Base-by-base conservation (phyloP, 2,329 filamentous ascomycete species). In the Colletotrichum cordylinicola region DNA sequence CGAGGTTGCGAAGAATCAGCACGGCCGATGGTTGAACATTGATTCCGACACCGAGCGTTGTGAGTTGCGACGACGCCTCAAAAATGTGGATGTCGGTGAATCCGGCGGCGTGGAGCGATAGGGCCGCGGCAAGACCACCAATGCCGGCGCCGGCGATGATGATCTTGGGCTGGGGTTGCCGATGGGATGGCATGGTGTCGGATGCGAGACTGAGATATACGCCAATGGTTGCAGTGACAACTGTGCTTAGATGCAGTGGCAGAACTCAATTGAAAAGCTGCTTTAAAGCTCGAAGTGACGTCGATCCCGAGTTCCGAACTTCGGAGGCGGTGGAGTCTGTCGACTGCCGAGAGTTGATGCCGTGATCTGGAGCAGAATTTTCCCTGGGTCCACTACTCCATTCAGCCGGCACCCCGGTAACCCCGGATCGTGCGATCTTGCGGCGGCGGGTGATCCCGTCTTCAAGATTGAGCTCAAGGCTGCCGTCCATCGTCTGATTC, bases 101-200 rank as follows among this genome's bases (percentile, higher is more conserved):
- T 3, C 73, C 73, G 12, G 64, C 70, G 31, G 69, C 70, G 64
- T 72, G 70, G n/a, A 76, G 65, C 15, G 74, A 76, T 18, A 76
- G 60, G 6, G 74, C 74, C 13, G 74, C n/a, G 16, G 70, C 70
- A 13, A 76, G 65, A 56, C 74, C 74, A 21, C 70, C 74, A 10
- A 68, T 68, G 13, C 69, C 69, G 60, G 81, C 80, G 8, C 81
- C 81, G 48, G 81, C 81, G 8, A 82, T 81, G 52, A 80, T 79
- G 18, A 79, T 81, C 67, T 77, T 79, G 27, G 73, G 72, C 27
- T 72, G 68, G 16, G 52, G 35, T 18, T 56, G 61, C 24, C 48
- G 39, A 4, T 60, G 52, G 48, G 65, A 39, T 37, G n/a, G 27
- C n/a, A 43, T 43, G 4, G 6, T 48, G 16, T 31, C 6, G 29